Base-by-base conservation (phyloP, 2,329 filamentous ascomycete species). In the Tympanopsis confertula region DNA sequence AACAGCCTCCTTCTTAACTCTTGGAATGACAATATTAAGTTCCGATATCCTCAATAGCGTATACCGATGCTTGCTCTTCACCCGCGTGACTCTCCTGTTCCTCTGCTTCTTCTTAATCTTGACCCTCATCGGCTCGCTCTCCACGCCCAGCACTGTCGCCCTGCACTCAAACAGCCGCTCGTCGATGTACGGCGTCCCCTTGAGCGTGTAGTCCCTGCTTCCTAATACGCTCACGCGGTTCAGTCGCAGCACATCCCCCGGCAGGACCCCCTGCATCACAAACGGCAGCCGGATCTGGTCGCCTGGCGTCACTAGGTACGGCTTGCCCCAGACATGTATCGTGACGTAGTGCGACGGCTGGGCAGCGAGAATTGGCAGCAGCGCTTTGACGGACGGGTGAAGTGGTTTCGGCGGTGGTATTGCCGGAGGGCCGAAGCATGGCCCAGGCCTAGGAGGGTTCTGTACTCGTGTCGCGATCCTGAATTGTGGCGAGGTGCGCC, bases 31-130 rank as follows among this genome's bases (percentile, higher is more conserved):
- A 4, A 94, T 69, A 54, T 73, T 80, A 44, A 96, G 55, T 61
- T 95, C 85, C 54, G 82, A 82, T 45, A 98, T 82, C 52, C 79
- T 72, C 59, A 98, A 54, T 17, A 94, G 74, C 3, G 91, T 98
- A 59, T 83, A 94, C 51, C 75, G 71, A 56, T 94, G 86, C 72
- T 98, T 95, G 68, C 86, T 95, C 65, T 71, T 82, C 5, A 91
- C 82, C 41, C 72, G 76, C 66, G 78, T 86, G 36, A 74, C 71
- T 54, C 82, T 71, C 53, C 85, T 66, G 58, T 82, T 82, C 52
- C 76, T 83, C 66, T 77, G 64, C 73, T 87, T 88, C 49, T 74
- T 89, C 73, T 89, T 89, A 61, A 84, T 68, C 64, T 85, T 84
- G 49, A 78, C 65, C 41, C 84, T 68, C 63, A 89, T 57, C 24